Evolutionary conservation across 805 yeast genomes (phyloP), one percentile per base, ranked within the genome.

Genomic region (Cyberlindnera veronae): DNA sequence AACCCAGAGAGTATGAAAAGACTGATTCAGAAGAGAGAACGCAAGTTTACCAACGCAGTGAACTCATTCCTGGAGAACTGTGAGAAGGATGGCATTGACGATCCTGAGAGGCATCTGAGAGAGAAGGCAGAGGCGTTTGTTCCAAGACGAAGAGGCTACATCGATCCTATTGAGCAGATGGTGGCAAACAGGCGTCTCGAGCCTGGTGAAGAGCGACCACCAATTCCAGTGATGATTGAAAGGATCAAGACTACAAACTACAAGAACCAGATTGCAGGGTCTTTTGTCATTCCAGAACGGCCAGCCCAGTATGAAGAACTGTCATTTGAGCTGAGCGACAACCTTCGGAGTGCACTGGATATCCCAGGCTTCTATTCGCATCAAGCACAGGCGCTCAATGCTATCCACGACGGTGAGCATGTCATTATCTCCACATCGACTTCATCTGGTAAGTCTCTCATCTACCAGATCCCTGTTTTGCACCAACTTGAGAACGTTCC

Each of bases 371-470:
- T 91, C 26, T 93, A 88, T 58, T 58, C 77, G 0, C 99, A 93
- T 63, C 99, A 93, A 58, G 77, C 84, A 1, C 73, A 76, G 36
- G 97, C 96, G 0, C 59, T 90, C 2, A 72, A 80, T 39, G 72
- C 80, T 0, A 61, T 84, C 17, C 60, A 76, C 34, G 51, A 63
- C 0, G 78, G 79, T 0, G 67, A 75, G 34, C 80, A 90, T 61
- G 88, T 89, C 5, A 85, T 93, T 31, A 80, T 90, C 3, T 81
- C 95, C n/a, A 93, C 99, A 0, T 79, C 97, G 0, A 93, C 99
- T 0, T 88, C 97, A 0, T 89, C 97, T 0, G 99, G 99, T 34
- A 93, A 93, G 54, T 90, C 98, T 0, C 67, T 93, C 45, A 85
- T 93, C 21, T 93, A 90, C 55, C 99, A 93, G 60, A 62, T 89